Evolutionary conservation across 2,329 filamentous ascomycete genomes (phyloP).

Genomic region (Hypoxylon rubiginosum): DNA sequence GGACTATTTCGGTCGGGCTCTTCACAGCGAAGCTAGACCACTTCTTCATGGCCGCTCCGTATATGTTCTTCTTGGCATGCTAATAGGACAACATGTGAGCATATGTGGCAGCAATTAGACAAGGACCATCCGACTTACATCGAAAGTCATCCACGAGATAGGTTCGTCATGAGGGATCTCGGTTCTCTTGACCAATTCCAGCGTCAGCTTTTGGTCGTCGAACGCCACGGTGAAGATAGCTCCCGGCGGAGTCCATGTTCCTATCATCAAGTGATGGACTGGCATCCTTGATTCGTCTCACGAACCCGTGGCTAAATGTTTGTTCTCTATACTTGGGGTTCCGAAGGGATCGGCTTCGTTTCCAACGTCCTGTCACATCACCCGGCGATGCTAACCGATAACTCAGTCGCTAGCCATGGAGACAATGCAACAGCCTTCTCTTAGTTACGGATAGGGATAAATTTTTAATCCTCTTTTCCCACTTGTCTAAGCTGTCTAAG

Average conservation of each 20-base stretch:
- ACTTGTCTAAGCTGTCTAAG: slow-evolving; percentile 7
- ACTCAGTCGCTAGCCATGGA: slow-evolving; percentile 2
- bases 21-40: slow-evolving; percentile 87
- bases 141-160: slow-evolving; percentile 94
- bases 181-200: slow-evolving; percentile 83
- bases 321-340: background rate
- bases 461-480: slow-evolving; percentile 6
- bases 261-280: slow-evolving; percentile 88
- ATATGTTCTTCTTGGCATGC: slow-evolving; percentile 86
- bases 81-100: slow-evolving; percentile 55
- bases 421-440: background rate
- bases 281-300: slow-evolving; percentile 70
- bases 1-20: slow-evolving; percentile 80
- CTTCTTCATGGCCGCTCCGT: slow-evolving; percentile 93
- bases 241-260: slow-evolving; percentile 90
- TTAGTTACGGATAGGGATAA: slow-evolving; percentile 3
- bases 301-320: background rate
- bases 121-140: slow-evolving; percentile 67
- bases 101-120: slow-evolving; percentile 10
- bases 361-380: slow-evolving; percentile 8
- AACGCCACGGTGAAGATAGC: slow-evolving; percentile 92
- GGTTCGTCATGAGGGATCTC: slow-evolving; percentile 86
- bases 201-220: slow-evolving; percentile 81
- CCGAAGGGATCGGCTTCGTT: background rate
- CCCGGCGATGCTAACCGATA: background rate